These are phyloP conservation scores for Schoenoplectus tabernaemontani DNA, from an alignment of 202 grass and related monocot species.

Conservation along the genomic window DNA sequence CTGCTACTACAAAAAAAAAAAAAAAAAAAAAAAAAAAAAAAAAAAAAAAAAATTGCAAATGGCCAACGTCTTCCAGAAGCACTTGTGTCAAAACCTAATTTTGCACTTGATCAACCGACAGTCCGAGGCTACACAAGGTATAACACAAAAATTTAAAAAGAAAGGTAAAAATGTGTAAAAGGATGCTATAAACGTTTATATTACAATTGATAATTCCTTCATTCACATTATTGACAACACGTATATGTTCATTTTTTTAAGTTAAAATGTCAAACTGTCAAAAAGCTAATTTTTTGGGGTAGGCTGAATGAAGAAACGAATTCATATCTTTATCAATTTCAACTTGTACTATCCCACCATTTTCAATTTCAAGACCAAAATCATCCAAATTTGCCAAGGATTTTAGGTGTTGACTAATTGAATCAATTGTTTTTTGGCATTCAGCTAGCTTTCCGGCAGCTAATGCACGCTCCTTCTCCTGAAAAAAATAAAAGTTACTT, in stretches of 20 bases:
- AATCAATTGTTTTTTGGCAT: slow-evolving; percentile 82
- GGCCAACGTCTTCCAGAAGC: neutral
- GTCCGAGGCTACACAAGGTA: neutral
- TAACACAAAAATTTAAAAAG: too few relatives aligned
- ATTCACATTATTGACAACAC: slow-evolving; percentile 23
- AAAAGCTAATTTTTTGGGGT: slow-evolving; percentile 27
- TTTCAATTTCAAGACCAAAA: slow-evolving; percentile 32
- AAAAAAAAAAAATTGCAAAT: slow-evolving; percentile 12
- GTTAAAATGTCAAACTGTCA: slow-evolving; percentile 1
- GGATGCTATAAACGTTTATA: neutral
- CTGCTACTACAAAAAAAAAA: too few relatives aligned
- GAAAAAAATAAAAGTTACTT: neutral
- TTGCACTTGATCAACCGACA: neutral
- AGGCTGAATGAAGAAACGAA: slow-evolving; percentile 28
- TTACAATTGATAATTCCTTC: slow-evolving; percentile 21
- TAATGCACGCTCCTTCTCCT: slow-evolving; percentile 51
- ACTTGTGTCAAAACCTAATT: neutral
- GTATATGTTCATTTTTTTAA: slow-evolving; percentile 19
- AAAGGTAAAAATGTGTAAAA: neutral
- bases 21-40: too few relatives aligned
- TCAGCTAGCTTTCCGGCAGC: slow-evolving; percentile 64
- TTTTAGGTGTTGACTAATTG: slow-evolving; percentile 53
- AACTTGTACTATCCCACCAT: too few relatives aligned
- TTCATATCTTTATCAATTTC: slow-evolving; percentile 35
- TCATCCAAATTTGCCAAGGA: slow-evolving; percentile 50